Base-by-base conservation (phyloP, 202 grass and related monocot genomes). In the Bolboschoenoplectus hybrid region DNA sequence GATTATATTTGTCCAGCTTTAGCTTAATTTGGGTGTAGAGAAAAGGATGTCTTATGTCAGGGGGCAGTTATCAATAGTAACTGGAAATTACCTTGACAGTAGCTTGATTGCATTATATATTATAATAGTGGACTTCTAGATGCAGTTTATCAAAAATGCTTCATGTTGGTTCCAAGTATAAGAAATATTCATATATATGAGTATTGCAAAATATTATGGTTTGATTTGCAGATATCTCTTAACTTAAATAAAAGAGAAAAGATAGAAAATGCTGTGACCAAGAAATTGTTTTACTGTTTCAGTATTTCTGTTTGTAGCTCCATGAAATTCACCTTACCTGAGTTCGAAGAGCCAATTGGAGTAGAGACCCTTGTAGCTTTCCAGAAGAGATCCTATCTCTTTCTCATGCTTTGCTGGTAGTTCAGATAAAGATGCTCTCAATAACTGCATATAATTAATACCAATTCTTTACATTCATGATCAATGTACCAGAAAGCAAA, bases 311-410 rank as follows among this genome's bases (percentile, higher is more conserved):
- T 60, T 62, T 64, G 20, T 74, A 64, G 51, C 52, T 85, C 19
- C 6, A 82, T 51, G 49, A 19, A 61, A 46, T 20, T 69, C n/a
- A 17, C 41, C 26, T 47, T 39, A 96, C 91, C 86, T 92, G 44
- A 96, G 82, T 86, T 98, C 92, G 32, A 98, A 98, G 49, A 98
- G 86, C 97, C 93, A 96, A 81, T 94, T 92, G n/a, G 84, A 83
- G 64, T 98, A 98, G 7, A 92, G 82, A 0, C 88, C 76, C 86
- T 91, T 91, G 85, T 98, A 98, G 72, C 91, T 89, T 47, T 85
- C 87, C 2, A 78, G 50, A 50, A 98, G 89, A 45, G 86, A 85
- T 44, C 82, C 68, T 0, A 94, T 85, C 74, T 98, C 93, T 73
- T 91, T 91, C 88, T 96, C 86, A 76, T 98, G 91, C 82, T 98